Evolutionary conservation across 805 yeast species (phyloP).

Genomic region (Candida wancherniae): DNA sequence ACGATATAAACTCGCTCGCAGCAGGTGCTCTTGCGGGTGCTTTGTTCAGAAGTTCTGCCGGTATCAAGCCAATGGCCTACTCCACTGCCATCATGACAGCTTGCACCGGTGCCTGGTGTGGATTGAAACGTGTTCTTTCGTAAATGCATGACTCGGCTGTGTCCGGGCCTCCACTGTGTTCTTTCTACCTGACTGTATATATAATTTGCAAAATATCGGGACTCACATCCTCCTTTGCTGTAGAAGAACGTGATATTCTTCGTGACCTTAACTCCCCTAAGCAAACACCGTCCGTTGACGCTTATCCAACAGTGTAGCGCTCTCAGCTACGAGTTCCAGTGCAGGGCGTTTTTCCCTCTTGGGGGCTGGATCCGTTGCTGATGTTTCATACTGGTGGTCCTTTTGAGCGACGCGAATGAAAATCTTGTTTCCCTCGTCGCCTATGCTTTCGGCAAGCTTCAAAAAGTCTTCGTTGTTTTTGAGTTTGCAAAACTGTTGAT

Average conservation of each 20-base stretch:
- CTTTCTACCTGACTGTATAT: conserved; percentile 14
- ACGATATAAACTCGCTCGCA: conserved; percentile 72
- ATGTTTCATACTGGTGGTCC: conserved; percentile 19
- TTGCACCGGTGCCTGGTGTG: conserved; percentile 93
- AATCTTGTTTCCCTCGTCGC: conserved; percentile 35
- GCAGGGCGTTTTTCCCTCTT: not conserved
- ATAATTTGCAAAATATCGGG: conserved; percentile 10
- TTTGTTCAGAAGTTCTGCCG: conserved; percentile 78
- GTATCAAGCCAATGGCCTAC: conserved; percentile 82
- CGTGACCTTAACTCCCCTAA: not conserved
- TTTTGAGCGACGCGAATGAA: conserved; percentile 30
- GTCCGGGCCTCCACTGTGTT: conserved; percentile 9
- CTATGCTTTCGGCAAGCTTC: conserved; percentile 27
- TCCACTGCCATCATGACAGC: conserved; percentile 81
- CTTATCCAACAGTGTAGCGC: conserved; percentile 2
- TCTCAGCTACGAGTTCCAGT: conserved; percentile 1
- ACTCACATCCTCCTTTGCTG: not conserved
- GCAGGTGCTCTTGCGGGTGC: conserved; percentile 95
- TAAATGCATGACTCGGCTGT: conserved; percentile 13
- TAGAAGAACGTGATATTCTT: too few relatives aligned
- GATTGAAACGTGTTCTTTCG: conserved; percentile 47
- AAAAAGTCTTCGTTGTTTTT: conserved; percentile 51
- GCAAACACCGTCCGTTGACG: conserved; percentile 7
- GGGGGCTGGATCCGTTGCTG: conserved; percentile 14
- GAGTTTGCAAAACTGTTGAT: conserved; percentile 51